Conservation (phyloP, 148 eudicot species). For the Fagopyrum esculentum region DNA sequence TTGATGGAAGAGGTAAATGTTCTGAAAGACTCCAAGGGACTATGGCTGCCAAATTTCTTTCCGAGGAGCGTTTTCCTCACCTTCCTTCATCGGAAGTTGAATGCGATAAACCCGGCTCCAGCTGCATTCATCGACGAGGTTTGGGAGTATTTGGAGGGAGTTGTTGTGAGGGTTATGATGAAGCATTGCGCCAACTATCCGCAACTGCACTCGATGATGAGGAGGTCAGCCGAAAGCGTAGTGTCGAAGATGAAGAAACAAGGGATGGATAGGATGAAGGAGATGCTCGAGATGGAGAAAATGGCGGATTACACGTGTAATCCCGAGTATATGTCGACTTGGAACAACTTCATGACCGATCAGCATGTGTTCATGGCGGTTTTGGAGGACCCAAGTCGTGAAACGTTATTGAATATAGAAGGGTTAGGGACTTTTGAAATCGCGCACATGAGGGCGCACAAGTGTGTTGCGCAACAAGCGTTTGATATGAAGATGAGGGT, state of each 20-base stretch:
- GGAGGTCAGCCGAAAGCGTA: slow-evolving; percentile 25
- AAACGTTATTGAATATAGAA: slow-evolving; percentile 10
- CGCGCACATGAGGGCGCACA: slow-evolving; percentile 22
- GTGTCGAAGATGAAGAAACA: slow-evolving; percentile 23
- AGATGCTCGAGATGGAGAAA: slow-evolving; percentile 42
- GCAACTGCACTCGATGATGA: slow-evolving; percentile 22
- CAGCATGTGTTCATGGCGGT: slow-evolving; percentile 22
- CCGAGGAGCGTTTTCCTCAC: slow-evolving; percentile 35
- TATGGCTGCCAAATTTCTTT: slow-evolving; percentile 52
- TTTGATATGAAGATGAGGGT: slow-evolving; percentile 7
- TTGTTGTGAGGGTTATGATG: slow-evolving; percentile 23
- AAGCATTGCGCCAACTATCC: slow-evolving; percentile 34
- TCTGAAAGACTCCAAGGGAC: slow-evolving; percentile 41
- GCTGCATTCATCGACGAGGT: slow-evolving; percentile 28
- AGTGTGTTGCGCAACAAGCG: not conserved
- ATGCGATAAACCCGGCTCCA: slow-evolving; percentile 21
- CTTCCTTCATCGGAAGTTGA: slow-evolving; percentile 28
- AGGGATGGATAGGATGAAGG: slow-evolving; percentile 27
- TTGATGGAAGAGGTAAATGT: slow-evolving; percentile 36
- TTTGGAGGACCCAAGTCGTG: not conserved
- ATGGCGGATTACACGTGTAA: slow-evolving; percentile 34
- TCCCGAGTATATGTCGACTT: slow-evolving; percentile 29
- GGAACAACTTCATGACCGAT: slow-evolving; percentile 24
- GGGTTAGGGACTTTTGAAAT: slow-evolving; percentile 30
- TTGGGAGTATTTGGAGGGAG: slow-evolving; percentile 35